Conservation (phyloP, 1,284 basidiomycete genomes). For the Ceratobasidium sp. region DNA sequence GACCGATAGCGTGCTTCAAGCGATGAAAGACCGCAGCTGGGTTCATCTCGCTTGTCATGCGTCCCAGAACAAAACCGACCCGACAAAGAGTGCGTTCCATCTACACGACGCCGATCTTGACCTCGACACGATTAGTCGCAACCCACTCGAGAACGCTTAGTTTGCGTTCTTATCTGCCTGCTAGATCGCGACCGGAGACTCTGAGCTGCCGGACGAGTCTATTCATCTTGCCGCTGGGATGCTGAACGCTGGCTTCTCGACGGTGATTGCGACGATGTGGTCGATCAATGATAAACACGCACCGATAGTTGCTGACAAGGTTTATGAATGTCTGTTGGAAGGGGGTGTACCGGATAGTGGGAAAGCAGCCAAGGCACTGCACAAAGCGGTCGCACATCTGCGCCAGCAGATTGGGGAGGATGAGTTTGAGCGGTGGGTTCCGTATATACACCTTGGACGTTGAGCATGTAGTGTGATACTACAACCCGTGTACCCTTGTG, state of each 20-base stretch:
- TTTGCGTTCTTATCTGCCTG: slow-evolving; percentile 20
- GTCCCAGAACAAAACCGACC: background rate
- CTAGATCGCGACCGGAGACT: slow-evolving; percentile 35
- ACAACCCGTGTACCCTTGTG: too few relatives aligned
- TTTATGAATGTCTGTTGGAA: background rate
- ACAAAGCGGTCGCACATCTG: background rate
- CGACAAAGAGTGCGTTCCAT: background rate
- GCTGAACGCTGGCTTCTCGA: slow-evolving; percentile 44
- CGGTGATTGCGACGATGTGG: slow-evolving; percentile 26
- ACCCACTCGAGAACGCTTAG: background rate
- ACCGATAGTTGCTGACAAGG: background rate
- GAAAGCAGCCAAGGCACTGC: background rate
- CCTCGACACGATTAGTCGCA: background rate
- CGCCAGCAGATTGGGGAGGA: background rate
- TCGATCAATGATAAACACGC: background rate
- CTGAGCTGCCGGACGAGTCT: slow-evolving; percentile 41
- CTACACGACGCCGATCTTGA: background rate
- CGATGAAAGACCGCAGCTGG: background rate
- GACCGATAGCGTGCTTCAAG: background rate
- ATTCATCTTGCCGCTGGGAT: slow-evolving; percentile 45
- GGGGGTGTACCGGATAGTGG: background rate
- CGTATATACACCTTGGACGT: background rate
- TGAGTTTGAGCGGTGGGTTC: slow-evolving; percentile 1
- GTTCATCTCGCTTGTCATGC: slow-evolving; percentile 7
- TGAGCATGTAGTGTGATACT: too few relatives aligned